Conservation (phyloP, 306 rosid genomes). For the Dalbergia oliveri region DNA sequence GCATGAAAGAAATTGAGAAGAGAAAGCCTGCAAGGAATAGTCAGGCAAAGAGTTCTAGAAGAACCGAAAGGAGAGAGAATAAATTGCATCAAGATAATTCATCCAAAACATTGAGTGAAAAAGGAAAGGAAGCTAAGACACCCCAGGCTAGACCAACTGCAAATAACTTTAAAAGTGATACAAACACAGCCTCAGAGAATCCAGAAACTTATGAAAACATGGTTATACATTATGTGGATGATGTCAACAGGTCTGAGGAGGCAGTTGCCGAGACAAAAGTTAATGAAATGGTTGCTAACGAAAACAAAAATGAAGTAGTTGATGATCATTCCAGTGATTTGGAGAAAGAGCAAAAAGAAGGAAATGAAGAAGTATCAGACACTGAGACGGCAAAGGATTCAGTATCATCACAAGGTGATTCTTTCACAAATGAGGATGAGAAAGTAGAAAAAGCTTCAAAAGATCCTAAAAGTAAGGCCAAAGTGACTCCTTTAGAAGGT, state of each 20-base stretch:
- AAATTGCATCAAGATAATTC: constrained; percentile 61
- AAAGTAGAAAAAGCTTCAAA: constrained; percentile 61
- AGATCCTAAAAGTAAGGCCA: constrained; percentile 52
- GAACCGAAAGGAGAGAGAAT: constrained; percentile 63
- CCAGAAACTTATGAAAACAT: constrained; percentile 65
- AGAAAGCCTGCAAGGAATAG: constrained; percentile 63
- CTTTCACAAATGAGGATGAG: constrained; percentile 66
- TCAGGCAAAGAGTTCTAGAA: constrained; percentile 66
- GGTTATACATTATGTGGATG: constrained; percentile 73
- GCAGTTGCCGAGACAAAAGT: constrained; percentile 56
- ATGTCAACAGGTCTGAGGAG: constrained; percentile 73
- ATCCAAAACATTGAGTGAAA: constrained; percentile 61
- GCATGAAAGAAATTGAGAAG: constrained; percentile 82
- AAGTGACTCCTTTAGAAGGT: constrained; percentile 56
- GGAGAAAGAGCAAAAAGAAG: constrained; percentile 68
- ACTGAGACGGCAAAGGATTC: constrained; percentile 76
- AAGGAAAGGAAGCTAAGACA: constrained; percentile 59
- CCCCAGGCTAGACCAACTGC: constrained; percentile 52
- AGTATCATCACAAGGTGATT: constrained; percentile 78
- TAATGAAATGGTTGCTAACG: constrained; percentile 56
- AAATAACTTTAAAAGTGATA: constrained; percentile 55
- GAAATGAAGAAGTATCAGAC: constrained; percentile 78
- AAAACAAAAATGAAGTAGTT: constrained; percentile 57
- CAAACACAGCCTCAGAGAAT: constrained; percentile 62
- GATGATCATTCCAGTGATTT: constrained; percentile 63